Evolutionary conservation across 1,284 basidiomycete species (phyloP), one percentile per base, ranked within the genome.

Genomic region (Ustilago sp.): DNA sequence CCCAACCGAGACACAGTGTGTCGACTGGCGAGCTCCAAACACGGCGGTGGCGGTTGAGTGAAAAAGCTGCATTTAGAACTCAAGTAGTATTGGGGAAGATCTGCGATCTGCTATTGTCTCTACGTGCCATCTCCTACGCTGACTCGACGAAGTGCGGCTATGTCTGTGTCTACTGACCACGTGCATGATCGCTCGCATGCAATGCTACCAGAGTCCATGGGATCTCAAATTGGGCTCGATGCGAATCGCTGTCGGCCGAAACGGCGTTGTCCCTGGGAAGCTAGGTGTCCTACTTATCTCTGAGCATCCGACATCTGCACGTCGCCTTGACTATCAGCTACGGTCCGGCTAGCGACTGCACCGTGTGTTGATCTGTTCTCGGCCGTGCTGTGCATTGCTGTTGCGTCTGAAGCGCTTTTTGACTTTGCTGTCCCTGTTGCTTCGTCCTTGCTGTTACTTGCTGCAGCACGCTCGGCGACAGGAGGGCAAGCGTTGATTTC

Each of bases 241-340:
- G 13, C 6, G n/a, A 45, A 4, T n/a, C n/a, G 43, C 7, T 45
- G 43, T 8, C 9, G 43, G 7, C 3, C 43, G 7, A 45, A 45
- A 6, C 43, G 31, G 31, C 6, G 8, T 15, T 8, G 1, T 23
- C 19, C 28, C 28, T 11, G 28, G 7, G 48, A 17, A 39, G 9
- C 28, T 3, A 7, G 8, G 31, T 54, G 35, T 23, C 17, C 28
- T 13, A 3, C 34, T 19, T 54, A 59, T 13, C 48, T 51, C 36
- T 41, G 48, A 35, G 67, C 36, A 19, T 75, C 73, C 1, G 60
- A 62, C 73, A 75, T 75, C 4, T 63, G 63, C n/a, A 75, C 73
- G 28, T 75, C 73, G 3, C 68, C 73, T 64, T 75, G 52, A 8
- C 57, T 53, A 34, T 67, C 69, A 23, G 59, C 45, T 11, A 47